A percentile compares a stretch with the other conserved stretches of the same genome.
Conservation (phyloP, 179 eudicot genomes). For the Beta corolliflora region DNA sequence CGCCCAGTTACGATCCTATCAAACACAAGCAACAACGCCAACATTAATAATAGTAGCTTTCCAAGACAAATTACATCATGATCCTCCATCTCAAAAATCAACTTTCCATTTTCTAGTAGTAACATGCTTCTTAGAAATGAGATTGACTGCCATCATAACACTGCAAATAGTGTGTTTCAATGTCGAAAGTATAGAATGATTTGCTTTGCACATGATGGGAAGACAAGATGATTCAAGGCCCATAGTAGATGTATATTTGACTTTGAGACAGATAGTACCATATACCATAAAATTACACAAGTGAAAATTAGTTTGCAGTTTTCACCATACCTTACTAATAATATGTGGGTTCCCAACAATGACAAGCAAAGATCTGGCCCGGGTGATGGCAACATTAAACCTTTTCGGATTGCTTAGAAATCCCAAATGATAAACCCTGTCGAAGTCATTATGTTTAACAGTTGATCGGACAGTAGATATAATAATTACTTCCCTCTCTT, state of each 20-base stretch:
- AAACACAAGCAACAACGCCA: conserved; percentile 15
- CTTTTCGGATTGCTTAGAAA: conserved; percentile 89
- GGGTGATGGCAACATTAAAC: conserved; percentile 91
- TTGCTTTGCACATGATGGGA: not conserved
- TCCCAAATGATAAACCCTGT: conserved; percentile 70
- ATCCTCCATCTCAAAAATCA: not conserved
- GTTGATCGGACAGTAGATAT: conserved; percentile 93
- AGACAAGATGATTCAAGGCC: not conserved
- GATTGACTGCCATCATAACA: not conserved
- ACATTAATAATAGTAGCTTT: not conserved
- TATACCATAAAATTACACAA: not conserved
- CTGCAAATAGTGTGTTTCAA: conserved; percentile 2
- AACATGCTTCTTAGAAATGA: not conserved
- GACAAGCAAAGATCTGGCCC: conserved; percentile 83
- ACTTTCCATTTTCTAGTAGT: not conserved
- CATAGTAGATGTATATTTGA: not conserved
- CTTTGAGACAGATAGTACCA: not conserved
- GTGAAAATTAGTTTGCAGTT: not conserved
- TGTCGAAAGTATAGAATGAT: not conserved
- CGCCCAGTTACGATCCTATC: conserved; percentile 61
- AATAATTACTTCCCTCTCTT: conserved; percentile 76
- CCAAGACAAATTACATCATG: not conserved
- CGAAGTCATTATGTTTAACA: conserved; percentile 74
- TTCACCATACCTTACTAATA: conserved; percentile 64
- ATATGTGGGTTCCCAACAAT: conserved; percentile 94